Conservation (phyloP, 1,139 yeast genomes). For the Hyphopichia pseudoburtonii region DNA sequence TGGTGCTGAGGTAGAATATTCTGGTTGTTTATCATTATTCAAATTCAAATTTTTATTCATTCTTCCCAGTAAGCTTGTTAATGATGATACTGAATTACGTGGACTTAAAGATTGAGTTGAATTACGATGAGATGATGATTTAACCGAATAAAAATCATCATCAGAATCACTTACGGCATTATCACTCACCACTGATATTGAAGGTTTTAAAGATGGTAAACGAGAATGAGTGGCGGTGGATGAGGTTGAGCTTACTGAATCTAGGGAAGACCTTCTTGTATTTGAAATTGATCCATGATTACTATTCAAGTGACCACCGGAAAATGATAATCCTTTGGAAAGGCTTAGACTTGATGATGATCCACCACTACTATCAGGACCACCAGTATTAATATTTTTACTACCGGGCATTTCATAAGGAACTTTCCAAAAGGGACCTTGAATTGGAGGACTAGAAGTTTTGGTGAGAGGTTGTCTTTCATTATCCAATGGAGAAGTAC, state of each 20-base stretch:
- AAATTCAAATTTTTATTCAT: slow-evolving; percentile 26
- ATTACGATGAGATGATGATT: slow-evolving; percentile 22
- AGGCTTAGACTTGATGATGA: slow-evolving; percentile 10
- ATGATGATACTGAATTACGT: slow-evolving; percentile 43
- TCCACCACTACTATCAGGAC: not conserved
- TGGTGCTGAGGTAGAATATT: not conserved
- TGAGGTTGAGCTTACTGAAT: slow-evolving; percentile 24
- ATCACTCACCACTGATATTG: slow-evolving; percentile 22
- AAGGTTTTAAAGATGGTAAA: slow-evolving; percentile 30
- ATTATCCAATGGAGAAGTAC: too few relatives aligned
- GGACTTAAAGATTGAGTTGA: slow-evolving; percentile 41
- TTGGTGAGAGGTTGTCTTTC: too few relatives aligned
- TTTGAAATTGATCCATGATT: slow-evolving; percentile 2
- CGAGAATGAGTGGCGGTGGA: slow-evolving; percentile 31
- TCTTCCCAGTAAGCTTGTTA: slow-evolving; percentile 49
- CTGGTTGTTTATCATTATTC: slow-evolving; percentile 4
- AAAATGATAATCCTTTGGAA: slow-evolving; percentile 2
- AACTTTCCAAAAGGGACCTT: slow-evolving; percentile 52
- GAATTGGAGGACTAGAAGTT: slow-evolving; percentile 35
- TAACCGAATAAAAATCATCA: slow-evolving; percentile 40
- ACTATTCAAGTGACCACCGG: too few relatives aligned
- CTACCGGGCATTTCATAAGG: slow-evolving; percentile 49
- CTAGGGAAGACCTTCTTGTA: slow-evolving; percentile 30
- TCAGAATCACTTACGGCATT: slow-evolving; percentile 35
- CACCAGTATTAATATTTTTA: not conserved